phyloP scores from a whole-genome alignment of 345 rosid genomes.

The Populus davidiana region DNA sequence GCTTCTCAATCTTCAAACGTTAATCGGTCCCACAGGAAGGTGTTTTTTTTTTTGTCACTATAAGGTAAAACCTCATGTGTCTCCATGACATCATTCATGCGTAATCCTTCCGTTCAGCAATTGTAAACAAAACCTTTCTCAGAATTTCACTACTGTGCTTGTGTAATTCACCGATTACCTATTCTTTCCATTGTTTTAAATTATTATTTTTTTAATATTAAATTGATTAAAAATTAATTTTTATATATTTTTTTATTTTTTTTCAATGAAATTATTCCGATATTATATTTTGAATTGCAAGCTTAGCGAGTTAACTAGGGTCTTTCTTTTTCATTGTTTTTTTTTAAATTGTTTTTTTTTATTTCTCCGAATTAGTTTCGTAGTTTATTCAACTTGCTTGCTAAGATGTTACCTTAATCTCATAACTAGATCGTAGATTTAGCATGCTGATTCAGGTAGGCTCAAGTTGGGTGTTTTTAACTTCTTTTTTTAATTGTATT shows the following conservation, averaged over 20 bases:
- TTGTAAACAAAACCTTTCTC: background rate
- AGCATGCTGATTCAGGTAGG: accelerated
- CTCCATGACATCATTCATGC: background rate
- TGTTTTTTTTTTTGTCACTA: too few relatives aligned
- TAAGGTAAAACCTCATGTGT: background rate
- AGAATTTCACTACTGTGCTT: background rate
- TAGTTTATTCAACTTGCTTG: too few relatives aligned
- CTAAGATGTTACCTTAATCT: accelerated
- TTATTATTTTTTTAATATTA: too few relatives aligned
- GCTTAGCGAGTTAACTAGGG: accelerated
- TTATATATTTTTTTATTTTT: too few relatives aligned
- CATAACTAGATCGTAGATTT: accelerated
- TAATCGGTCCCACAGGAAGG: background rate
- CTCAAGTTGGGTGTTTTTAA: too few relatives aligned
- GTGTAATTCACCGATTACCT: background rate
- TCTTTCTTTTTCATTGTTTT: too few relatives aligned
- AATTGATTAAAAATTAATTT: too few relatives aligned
- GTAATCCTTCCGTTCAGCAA: background rate
- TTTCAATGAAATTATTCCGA: too few relatives aligned
- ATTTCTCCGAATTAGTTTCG: accelerated
- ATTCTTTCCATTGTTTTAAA: background rate
- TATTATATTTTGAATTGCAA: accelerated
- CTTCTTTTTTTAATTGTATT: too few relatives aligned
- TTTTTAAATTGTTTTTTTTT: too few relatives aligned
- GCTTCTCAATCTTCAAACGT: background rate